Base-by-base conservation (phyloP, 2,329 filamentous ascomycete genomes). In the Arthroderma sp. region DNA sequence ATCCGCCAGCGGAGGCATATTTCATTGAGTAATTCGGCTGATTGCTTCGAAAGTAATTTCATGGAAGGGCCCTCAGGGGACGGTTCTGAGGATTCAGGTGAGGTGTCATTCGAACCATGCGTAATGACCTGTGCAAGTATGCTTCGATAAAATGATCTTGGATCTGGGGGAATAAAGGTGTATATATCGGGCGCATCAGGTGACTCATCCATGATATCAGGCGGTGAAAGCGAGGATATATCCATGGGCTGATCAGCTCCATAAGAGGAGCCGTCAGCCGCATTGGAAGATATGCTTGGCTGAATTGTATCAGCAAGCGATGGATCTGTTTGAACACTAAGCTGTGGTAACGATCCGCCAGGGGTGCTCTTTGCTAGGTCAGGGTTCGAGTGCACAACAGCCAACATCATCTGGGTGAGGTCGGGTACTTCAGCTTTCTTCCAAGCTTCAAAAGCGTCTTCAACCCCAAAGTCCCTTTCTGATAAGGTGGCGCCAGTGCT, bases 391-490 rank as follows among this genome's bases (percentile, higher is more conserved):
- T 84, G 86, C 36, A 96, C 70, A 50, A 98, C 85, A 33, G 88
- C 84, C 55, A 94, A 73, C 73, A 98, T 91, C 78, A 96, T 87
- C 54, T 91, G 84, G 4, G 87, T 91, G 36, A 98, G 69, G 54
- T 94, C 85, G 8, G 83, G 82, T 3, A 77, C 76, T 61, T 98
- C 91, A n/a, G 80, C 77, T 59, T 85, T 89, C 62, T 87, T 93
- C 91, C 91, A 98, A 37, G 78, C 71, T 51, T 88, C 80, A 59
- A 88, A 98, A 3, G 83, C 81, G 48, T 94, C 87, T 46, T 94
- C 86, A 11, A 83, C 66, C 49, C 94, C 86, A 62, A 98, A 98
- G 61, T 98, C 89, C 40, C 87, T 79, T 53, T 76, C 81, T 46
- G 81, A 78, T 40, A 98, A 64, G 0, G 89, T 88, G 47, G 73